A percentile compares a stretch with the other conserved stretches of the same genome.
phyloP scores from a whole-genome alignment of 2,329 filamentous ascomycete genomes.

The Aspergillus brasiliensis region DNA sequence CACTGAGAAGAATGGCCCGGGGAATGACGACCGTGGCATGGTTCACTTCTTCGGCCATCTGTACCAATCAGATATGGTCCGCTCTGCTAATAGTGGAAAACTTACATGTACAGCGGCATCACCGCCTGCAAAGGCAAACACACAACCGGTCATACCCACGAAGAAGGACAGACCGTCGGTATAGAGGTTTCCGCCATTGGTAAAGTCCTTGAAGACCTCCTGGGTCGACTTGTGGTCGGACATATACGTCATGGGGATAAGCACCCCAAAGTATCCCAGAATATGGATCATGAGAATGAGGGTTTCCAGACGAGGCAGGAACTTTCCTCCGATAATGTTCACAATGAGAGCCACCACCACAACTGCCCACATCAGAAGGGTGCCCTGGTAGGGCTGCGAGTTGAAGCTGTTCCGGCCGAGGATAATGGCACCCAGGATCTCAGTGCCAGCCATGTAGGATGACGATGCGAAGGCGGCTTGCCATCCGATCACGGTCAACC shows the following conservation, averaged over 20 bases:
- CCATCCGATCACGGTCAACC: slow-evolving; percentile 49
- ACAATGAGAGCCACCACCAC: slow-evolving; percentile 41
- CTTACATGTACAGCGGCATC: slow-evolving; percentile 44
- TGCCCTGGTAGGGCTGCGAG: slow-evolving; percentile 51
- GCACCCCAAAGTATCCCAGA: slow-evolving; percentile 54
- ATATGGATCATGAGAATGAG: slow-evolving; percentile 53
- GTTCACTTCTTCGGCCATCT: slow-evolving; percentile 44
- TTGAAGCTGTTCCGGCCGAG: slow-evolving; percentile 42
- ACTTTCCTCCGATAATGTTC: slow-evolving; percentile 46
- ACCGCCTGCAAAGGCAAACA: slow-evolving; percentile 41
- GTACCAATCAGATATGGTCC: not conserved
- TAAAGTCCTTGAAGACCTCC: slow-evolving; percentile 52
- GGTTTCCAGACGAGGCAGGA: slow-evolving; percentile 52
- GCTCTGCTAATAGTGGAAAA: not conserved
- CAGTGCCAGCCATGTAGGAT: slow-evolving; percentile 33
- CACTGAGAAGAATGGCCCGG: slow-evolving; percentile 38
- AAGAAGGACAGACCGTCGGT: slow-evolving; percentile 46
- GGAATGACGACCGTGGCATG: slow-evolving; percentile 42
- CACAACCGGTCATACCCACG: slow-evolving; percentile 37
- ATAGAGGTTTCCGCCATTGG: slow-evolving; percentile 48
- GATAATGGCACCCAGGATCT: slow-evolving; percentile 39
- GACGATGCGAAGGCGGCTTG: slow-evolving; percentile 44
- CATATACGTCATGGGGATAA: slow-evolving; percentile 50
- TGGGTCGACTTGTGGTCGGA: slow-evolving; percentile 38
- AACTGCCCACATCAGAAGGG: slow-evolving; percentile 50